These are phyloP conservation scores for Omphalea diandra DNA, from an alignment of 441 rosid genomes.

Conservation along the genomic window DNA sequence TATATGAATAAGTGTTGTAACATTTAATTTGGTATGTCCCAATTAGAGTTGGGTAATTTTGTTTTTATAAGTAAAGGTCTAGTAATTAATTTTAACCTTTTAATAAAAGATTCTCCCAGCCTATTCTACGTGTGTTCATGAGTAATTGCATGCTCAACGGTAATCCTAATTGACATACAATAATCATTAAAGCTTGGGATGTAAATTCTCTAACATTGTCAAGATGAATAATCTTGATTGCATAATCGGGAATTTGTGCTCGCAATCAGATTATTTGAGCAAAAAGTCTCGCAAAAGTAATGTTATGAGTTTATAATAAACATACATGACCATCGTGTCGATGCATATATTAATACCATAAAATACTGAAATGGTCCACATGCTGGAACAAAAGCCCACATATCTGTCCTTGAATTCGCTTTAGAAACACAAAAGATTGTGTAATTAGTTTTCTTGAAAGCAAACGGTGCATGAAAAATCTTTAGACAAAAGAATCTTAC, in stretches of 20 bases:
- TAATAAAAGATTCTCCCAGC: background rate
- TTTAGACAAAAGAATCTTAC: too few species aligned
- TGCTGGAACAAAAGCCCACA: conserved; percentile 1
- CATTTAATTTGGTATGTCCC: background rate
- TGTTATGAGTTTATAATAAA: background rate
- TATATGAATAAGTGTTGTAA: background rate
- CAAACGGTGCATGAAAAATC: too few species aligned
- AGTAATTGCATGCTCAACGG: too few species aligned
- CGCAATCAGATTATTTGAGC: background rate
- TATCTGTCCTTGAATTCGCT: conserved; percentile 14
- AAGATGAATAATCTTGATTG: background rate
- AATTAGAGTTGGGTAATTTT: background rate
- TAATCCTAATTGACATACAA: too few species aligned
- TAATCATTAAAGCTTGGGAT: background rate
- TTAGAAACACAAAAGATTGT: too few species aligned
- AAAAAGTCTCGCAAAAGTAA: background rate
- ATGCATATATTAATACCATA: conserved; percentile 2
- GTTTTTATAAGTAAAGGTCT: background rate
- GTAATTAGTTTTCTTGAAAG: too few species aligned
- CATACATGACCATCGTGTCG: conserved; percentile 10
- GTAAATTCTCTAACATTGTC: background rate
- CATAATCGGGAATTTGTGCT: background rate
- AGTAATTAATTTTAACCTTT: background rate
- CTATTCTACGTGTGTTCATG: background rate
- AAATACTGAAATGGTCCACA: too few species aligned